Evolutionary conservation across 163 green algal species (phyloP), one percentile per base, ranked within the genome.

Genomic region (Trebouxia gelatinosa): DNA sequence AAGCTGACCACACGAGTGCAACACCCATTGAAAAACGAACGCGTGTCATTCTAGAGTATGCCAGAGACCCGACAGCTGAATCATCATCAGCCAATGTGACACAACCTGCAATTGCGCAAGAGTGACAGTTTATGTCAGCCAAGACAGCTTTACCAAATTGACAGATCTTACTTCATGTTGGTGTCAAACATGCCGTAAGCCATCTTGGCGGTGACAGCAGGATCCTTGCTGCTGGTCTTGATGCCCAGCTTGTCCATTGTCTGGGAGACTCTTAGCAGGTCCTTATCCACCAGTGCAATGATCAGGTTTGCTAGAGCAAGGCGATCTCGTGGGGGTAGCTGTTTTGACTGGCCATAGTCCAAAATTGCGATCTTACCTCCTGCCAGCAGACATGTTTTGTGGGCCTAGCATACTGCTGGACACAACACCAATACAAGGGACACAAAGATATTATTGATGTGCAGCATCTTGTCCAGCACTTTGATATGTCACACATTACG

Each of bases 151-250:
- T n/a, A n/a, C n/a, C n/a, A n/a, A n/a, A n/a, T n/a, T 3, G 21
- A 28, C 40, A 62, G n/a, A 19, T 34, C 70, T 75, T 58, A 86
- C 88, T 84, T 94, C 32, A 92, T 90, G 1, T 80, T 72, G 28
- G 92, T 96, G 86, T 96, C 91, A 88, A 97, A 97, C 93, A 97
- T 97, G 57, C 89, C 88, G 43, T 90, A 88, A 5, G 90, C 92
- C 87, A 97, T 93, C 65, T 92, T 82, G 23, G 82, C 75, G 26
- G 85, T 78, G 7, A 94, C 48, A 0, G 46, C 59, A 16, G 85
- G 35, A 29, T 81, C 80, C 37, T 83, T 81, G 11, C 84, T 92
- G 26, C 83, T 82, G 21, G 74, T 79, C n/a, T 40, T 50, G 23
- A 97, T 80, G 0, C 91, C 86, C 58, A 96, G 78, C 6, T 43